Percentiles rank a stretch among this genome's conserved stretches.
Evolutionary conservation across 2,329 filamentous ascomycete genomes (phyloP).

Genomic region (Trichoderma citrinoviride): DNA sequence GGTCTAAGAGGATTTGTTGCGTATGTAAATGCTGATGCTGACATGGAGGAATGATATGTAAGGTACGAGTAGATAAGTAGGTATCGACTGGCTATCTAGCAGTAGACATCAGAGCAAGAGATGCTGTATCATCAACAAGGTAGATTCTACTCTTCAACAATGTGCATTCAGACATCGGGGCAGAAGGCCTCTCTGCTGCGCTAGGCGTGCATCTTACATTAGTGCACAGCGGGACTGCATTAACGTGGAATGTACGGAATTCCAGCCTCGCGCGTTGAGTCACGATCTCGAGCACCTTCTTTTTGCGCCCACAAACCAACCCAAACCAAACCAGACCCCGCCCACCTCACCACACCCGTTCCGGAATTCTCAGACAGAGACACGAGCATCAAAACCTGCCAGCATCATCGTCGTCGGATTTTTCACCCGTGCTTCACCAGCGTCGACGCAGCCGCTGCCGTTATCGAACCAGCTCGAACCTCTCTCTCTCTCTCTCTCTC

Average conservation of each 20-base stretch:
- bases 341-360: conserved; percentile 18
- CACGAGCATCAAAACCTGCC: neutral
- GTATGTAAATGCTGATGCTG: no score
- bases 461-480: neutral
- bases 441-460: neutral
- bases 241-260: conserved; percentile 15
- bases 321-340: conserved; percentile 13
- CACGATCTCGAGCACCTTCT: conserved; percentile 18
- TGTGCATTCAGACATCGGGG: conserved; percentile 20
- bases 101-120: no score
- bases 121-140: no score
- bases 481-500: neutral
- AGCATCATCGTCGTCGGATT: neutral
- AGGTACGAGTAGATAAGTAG: no score
- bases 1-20: no score
- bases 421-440: neutral
- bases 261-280: conserved; percentile 22
- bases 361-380: neutral
- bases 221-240: conserved; percentile 17
- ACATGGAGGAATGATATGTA: no score
- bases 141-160: no score
- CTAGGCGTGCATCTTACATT: conserved; percentile 16
- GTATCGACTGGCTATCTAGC: no score
- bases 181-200: neutral
- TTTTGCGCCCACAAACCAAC: conserved; percentile 19